Evolutionary conservation across 257 asterid genomes (phyloP).

Genomic region (Schizonepeta tenuifolia): DNA sequence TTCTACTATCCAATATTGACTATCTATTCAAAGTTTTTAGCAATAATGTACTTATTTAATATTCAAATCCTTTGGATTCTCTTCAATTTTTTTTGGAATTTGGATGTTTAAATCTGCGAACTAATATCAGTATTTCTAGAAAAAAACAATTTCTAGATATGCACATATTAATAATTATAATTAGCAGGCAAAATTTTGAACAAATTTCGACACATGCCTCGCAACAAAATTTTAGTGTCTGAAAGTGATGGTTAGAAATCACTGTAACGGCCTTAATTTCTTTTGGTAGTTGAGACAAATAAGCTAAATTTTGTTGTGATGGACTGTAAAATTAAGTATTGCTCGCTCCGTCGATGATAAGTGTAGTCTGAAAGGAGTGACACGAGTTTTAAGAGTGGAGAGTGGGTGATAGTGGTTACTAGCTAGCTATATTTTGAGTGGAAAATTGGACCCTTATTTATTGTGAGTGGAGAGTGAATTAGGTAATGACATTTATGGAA

Average conservation of each 20-base stretch:
- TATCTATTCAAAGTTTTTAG: neutral
- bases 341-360: too few species aligned
- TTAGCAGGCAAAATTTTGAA: neutral
- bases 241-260: slow-evolving; percentile 23
- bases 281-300: slow-evolving; percentile 15
- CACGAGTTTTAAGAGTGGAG: too few species aligned
- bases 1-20: neutral
- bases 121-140: neutral
- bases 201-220: neutral
- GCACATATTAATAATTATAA: too few species aligned
- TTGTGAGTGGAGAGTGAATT: too few species aligned
- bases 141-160: too few species aligned
- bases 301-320: slow-evolving; percentile 8
- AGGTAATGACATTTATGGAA: too few species aligned
- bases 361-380: too few species aligned
- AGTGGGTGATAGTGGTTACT: too few species aligned
- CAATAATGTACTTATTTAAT: neutral
- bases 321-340: slow-evolving; percentile 12
- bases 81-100: too few species aligned
- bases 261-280: slow-evolving; percentile 4
- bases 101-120: neutral
- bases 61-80: neutral
- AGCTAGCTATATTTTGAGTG: too few species aligned
- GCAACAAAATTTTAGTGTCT: neutral
- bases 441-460: too few species aligned